Evolutionary conservation across 768 basidiomycete genomes (phyloP), one percentile per base, ranked within the genome.

Genomic region (Suillus decipiens): DNA sequence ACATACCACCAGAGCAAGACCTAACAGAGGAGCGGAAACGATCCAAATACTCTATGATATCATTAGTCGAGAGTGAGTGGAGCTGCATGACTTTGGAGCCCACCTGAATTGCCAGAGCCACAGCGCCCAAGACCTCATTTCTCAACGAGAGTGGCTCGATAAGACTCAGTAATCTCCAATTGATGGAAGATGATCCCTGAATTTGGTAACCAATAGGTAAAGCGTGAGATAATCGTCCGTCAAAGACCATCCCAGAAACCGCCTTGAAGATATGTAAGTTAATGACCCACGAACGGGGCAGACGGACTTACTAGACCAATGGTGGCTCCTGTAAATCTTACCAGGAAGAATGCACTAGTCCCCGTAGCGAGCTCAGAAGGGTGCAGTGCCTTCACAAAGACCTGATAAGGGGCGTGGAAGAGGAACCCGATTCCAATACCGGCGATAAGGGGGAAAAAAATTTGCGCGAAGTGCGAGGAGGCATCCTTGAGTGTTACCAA

Each of bases 301-400:
- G 45, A 34, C 19, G 63, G 67, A 65, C 72, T 88, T 73, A 92
- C 92, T 77, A 95, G 75, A 64, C 92, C 92, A 43, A 89, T 80
- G 2, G 92, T 93, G 37, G 92, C 90, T 10, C 92, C 92, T 42
- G 92, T 93, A 76, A 94, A 94, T 50, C 92, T 84, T 51, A 93
- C 90, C 61, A 94, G 81, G 76, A 95, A 94, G 74, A 94, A 95
- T 12, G 91, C 92, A 70, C 91, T 89, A 11, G 93, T 95, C 36
- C 90, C 89, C 24, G 86, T 83, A 4, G 92, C 92, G 59, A 93
- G 73, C 67, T 93, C 88, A 54, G 82, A 78, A 8, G 86, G 83
- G 62, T 84, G 82, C 41, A 94, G 73, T 14, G 88, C 85, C 63
- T 81, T 82, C 56, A 85, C 85, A 71, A 94, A 90, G 10, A 92